A percentile compares a stretch with the other conserved stretches of the same genome.
phyloP scores from a whole-genome alignment of 805 yeast genomes.

The Candida jianshihensis region DNA sequence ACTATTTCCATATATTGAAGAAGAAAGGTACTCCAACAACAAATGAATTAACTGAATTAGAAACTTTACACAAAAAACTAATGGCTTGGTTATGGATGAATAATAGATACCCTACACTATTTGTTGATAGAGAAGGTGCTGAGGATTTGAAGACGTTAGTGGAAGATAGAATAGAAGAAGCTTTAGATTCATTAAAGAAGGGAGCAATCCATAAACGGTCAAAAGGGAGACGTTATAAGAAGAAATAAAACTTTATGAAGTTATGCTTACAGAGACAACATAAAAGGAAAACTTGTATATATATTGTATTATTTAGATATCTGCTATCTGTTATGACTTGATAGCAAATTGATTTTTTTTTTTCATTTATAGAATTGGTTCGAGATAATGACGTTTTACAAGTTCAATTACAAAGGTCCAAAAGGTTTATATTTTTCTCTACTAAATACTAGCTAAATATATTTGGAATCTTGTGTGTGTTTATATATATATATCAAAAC shows the following conservation, averaged over 20 bases:
- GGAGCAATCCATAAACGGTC: too few species aligned
- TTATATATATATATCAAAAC: too few species aligned
- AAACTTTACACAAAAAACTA: conserved; percentile 60
- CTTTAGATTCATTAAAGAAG: conserved; percentile 16
- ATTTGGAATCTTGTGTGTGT: too few species aligned
- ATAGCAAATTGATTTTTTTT: too few species aligned
- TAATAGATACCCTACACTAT: conserved; percentile 77
- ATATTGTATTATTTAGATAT: too few species aligned
- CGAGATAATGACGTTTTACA: too few species aligned
- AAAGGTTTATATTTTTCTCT: too few species aligned
- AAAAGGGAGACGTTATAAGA: not conserved
- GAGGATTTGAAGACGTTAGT: conserved; percentile 59
- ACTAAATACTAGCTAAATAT: too few species aligned
- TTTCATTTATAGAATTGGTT: too few species aligned
- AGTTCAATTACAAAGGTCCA: too few species aligned
- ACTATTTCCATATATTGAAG: conserved; percentile 2
- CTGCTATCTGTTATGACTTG: too few species aligned
- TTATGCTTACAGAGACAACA: not conserved
- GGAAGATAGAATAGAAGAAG: conserved; percentile 42
- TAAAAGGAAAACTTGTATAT: not conserved
- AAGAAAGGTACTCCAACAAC: not conserved
- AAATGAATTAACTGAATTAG: conserved; percentile 30
- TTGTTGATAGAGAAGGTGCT: conserved; percentile 73
- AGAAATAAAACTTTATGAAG: not conserved
- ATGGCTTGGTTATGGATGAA: conserved; percentile 78